Evolutionary conservation across 345 rosid genomes (phyloP), one percentile per base, ranked within the genome.

Genomic region (Arabis alpina): DNA sequence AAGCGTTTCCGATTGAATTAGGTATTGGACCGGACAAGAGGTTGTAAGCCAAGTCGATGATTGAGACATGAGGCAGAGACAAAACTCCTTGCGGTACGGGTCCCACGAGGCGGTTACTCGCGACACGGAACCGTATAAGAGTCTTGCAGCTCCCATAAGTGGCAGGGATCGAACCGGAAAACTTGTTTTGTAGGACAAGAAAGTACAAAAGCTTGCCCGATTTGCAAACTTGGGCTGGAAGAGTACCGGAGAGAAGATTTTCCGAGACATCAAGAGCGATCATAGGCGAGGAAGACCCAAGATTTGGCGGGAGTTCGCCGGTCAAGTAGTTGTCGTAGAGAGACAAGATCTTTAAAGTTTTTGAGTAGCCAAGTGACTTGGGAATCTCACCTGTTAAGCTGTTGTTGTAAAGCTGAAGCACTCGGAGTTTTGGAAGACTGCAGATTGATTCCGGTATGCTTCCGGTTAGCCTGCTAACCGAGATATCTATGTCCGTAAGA

Each of bases 341-440:
- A 14, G 98, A 93, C 36, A 93, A 62, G 6, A 87, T 77, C 57
- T 80, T 41, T 78, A 93, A 64, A 53, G 86, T 81, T 57, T 76
- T 87, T 57, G 97, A 90, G 55, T 81, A 78, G 59, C 77, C 92
- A 61, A 93, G 73, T 39, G 57, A 77, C 58, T 67, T 77, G 6
- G 98, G 94, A 76, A 93, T 87, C 81, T 84, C 87, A 63, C 98
- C 97, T 0, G 83, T 65, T 54, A 93, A 90, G 73, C 94, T 88
- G 84, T 93, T 93, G 85, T 93, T 93, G 86, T 93, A 93, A 63
- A 88, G 66, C 80, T 93, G 98, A 76, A 93, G 69, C 59, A 76
- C 89, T 76, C 71, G 73, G 30, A 93, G 97, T 40, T 80, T 81
- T 0, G 96, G 97, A 56, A 93, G 94, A 72, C 83, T 81, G 66